phyloP scores from a whole-genome alignment of 2,329 filamentous ascomycete genomes.

The Pestalotiopsis sp. region DNA sequence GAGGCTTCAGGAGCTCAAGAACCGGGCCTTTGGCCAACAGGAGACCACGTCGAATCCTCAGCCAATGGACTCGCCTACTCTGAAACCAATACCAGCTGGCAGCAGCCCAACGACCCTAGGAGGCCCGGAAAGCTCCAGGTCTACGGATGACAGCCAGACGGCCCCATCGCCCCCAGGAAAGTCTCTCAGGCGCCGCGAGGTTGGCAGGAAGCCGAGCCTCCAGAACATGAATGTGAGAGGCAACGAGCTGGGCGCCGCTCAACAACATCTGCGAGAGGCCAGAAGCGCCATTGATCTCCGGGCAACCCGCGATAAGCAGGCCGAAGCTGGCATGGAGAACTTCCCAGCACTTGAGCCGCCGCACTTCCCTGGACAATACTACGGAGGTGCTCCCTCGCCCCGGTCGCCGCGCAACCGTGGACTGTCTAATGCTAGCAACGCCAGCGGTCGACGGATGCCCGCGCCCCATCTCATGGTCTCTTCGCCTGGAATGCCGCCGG shows the following conservation, averaged over 20 bases:
- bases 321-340: background rate
- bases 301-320: background rate
- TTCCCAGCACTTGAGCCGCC: background rate
- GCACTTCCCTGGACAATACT: background rate
- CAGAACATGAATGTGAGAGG: slow-evolving; percentile 1
- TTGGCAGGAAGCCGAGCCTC: background rate
- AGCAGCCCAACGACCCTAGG: background rate
- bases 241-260: background rate
- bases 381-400: background rate
- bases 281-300: background rate
- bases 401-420: background rate
- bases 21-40: background rate
- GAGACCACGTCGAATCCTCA: background rate
- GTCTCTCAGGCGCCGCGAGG: background rate
- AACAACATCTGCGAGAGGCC: slow-evolving; percentile 3
- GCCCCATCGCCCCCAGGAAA: slow-evolving; percentile 7
- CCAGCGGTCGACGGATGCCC: background rate
- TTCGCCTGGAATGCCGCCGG: background rate
- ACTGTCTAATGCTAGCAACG: background rate
- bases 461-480: background rate
- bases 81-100: background rate
- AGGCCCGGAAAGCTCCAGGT: background rate
- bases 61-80: background rate
- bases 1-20: slow-evolving; percentile 1
- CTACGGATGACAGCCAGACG: slow-evolving; percentile 2